A percentile compares a stretch with the other conserved stretches of the same genome.
These are phyloP conservation scores for Strobilomyces dryophilus DNA, from an alignment of 768 basidiomycete species.

Conservation along the genomic window DNA sequence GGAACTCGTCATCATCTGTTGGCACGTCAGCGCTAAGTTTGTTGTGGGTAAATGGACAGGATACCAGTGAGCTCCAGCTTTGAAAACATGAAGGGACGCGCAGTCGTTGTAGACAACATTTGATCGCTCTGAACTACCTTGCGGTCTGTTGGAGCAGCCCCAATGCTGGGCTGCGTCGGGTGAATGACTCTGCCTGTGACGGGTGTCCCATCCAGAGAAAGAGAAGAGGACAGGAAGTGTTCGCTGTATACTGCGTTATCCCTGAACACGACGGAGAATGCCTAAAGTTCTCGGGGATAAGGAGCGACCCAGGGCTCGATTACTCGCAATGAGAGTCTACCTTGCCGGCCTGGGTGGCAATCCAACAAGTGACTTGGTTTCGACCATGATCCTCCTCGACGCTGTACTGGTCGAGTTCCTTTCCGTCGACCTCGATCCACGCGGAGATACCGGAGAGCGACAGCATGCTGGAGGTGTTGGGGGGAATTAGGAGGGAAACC, in stretches of 20 bases:
- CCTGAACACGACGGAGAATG: slow-evolving; percentile 24
- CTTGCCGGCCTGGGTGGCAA: slow-evolving; percentile 25
- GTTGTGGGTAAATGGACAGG: background rate
- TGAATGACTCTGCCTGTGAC: slow-evolving; percentile 4
- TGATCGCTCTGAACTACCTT: slow-evolving; percentile 1
- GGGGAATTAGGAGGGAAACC: background rate
- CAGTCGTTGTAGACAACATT: slow-evolving; percentile 11
- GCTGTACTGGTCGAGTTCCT: slow-evolving; percentile 23
- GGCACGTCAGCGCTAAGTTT: slow-evolving; percentile 4
- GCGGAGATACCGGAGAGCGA: slow-evolving; percentile 19
- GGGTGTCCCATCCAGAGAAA: slow-evolving; percentile 19
- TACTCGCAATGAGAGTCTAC: slow-evolving; percentile 5
- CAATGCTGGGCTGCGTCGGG: background rate
- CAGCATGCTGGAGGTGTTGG: slow-evolving; percentile 15
- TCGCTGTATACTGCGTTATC: slow-evolving; percentile 9
- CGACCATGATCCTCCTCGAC: slow-evolving; percentile 15
- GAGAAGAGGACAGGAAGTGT: slow-evolving; percentile 1
- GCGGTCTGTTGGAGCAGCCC: background rate
- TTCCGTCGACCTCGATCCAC: slow-evolving; percentile 28
- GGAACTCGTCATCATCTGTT: slow-evolving; percentile 27
- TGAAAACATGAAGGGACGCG: slow-evolving; percentile 24
- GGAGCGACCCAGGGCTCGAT: background rate
- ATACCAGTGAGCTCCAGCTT: slow-evolving; percentile 29
- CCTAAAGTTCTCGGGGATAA: slow-evolving; percentile 12
- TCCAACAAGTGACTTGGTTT: slow-evolving; percentile 28